These are phyloP conservation scores for Boechera divaricarpa DNA, from an alignment of 345 rosid species.

Conservation along the genomic window DNA sequence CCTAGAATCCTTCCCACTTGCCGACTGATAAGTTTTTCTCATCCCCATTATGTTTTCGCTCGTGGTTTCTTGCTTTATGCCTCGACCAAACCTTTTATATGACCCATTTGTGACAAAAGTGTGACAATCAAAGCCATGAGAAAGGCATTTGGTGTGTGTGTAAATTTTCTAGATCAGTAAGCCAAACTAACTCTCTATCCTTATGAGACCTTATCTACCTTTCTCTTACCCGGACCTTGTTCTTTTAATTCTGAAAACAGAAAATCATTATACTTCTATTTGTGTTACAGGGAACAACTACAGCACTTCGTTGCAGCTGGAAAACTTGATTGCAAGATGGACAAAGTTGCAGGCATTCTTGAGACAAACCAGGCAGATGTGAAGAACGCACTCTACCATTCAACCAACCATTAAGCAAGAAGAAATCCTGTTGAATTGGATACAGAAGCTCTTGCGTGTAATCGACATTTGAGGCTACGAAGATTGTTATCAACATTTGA, in stretches of 20 bases:
- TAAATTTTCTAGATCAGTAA: slow-evolving; percentile 87
- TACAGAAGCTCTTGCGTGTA: too few relatives aligned
- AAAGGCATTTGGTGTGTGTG: slow-evolving; percentile 85
- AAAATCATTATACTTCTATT: background rate
- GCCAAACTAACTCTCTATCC: slow-evolving; percentile 35
- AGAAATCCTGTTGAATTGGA: too few relatives aligned
- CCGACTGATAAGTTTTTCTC: background rate
- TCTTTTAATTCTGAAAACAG: background rate
- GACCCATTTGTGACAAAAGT: slow-evolving; percentile 52
- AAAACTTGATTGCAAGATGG: background rate
- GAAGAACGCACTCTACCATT: background rate
- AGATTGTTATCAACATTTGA: too few relatives aligned
- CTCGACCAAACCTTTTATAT: too few relatives aligned
- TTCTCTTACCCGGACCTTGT: background rate
- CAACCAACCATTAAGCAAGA: background rate
- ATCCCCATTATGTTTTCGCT: background rate
- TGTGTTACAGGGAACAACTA: background rate
- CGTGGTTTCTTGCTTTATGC: too few relatives aligned
- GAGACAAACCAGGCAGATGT: background rate
- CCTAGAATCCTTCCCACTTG: background rate
- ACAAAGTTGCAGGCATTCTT: background rate
- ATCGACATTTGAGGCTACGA: too few relatives aligned
- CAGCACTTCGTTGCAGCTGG: background rate
- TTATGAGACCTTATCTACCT: background rate
- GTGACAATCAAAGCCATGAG: slow-evolving; percentile 95